Base-by-base conservation (phyloP, 768 basidiomycete genomes). In the Amyloporia xantha region DNA sequence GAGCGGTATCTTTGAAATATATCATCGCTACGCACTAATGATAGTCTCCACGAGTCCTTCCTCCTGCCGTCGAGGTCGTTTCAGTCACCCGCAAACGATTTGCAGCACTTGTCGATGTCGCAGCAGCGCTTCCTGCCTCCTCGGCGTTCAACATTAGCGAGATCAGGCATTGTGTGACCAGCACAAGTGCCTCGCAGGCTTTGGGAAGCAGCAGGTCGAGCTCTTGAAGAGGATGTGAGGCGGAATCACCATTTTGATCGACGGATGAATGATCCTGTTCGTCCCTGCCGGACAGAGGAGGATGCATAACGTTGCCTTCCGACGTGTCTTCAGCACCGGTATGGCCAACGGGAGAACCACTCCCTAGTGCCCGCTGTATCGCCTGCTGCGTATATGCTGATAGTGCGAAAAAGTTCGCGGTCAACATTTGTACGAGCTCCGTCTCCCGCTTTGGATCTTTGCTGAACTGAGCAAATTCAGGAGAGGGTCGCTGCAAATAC, bases 131-230 rank as follows among this genome's bases (percentile, higher is more conserved):
- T 54, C 79, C 50, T 43, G 60, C 41, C 42, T 59, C 68, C 54
- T 76, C 74, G 26, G 74, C 75, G 49, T 74, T 74, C 25, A 91
- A 66, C 33, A 76, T 71, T 46, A 84, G 72, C 23, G 79, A 81
- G 51, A 80, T 71, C 50, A 91, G 76, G 58, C 85, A 87, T 64
- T 93, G 88, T 2, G 79, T 78, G 28, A 84, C 77, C 10, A 93
- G 72, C 13, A 92, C 83, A 44, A 92, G 71, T 0, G 82, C 90
- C 58, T 91, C 89, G 61, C 86, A 84, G 19, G 80, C 81, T 67
- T 83, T 86, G 2, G 89, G 86, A 15, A 94, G 68, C 59, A 83
- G 71, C 21, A 81, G 72, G 63, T 92, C 86, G 27, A 86, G 63
- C 61, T 77, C 72, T 47, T 68, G 62, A 12, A 66, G 69, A 2